These are phyloP conservation scores for Diutina rugosa DNA, from an alignment of 1,139 yeast genomes.

Conservation along the genomic window DNA sequence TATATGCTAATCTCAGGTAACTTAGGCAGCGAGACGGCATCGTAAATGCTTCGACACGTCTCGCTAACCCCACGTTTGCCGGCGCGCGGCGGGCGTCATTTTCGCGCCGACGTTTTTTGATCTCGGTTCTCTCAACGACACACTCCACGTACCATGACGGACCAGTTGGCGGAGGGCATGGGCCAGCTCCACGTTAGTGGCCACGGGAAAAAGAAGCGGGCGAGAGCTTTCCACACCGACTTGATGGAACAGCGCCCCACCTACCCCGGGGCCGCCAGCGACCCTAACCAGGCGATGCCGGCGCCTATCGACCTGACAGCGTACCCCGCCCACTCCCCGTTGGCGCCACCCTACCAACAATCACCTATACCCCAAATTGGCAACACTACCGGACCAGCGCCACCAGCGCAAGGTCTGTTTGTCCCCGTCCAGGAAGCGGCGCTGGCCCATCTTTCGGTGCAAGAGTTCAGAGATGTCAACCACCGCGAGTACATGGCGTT, in stretches of 20 bases:
- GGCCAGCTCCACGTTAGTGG: background rate
- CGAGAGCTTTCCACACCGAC: constrained; percentile 1
- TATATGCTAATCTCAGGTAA: background rate
- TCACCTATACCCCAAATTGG: background rate
- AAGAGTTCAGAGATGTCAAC: background rate
- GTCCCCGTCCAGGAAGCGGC: constrained; percentile 1
- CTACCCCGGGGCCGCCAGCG: background rate
- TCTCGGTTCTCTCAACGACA: background rate
- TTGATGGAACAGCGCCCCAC: constrained; percentile 1
- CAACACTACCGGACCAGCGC: background rate
- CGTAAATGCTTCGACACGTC: background rate
- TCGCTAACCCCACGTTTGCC: background rate
- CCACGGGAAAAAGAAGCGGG: background rate
- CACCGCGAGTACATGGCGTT: background rate
- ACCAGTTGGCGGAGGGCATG: background rate
- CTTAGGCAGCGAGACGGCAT: too few species aligned
- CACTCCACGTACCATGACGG: background rate
- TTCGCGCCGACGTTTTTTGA: background rate
- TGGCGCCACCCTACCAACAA: background rate
- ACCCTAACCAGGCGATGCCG: background rate
- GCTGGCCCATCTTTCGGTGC: background rate
- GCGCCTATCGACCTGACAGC: background rate
- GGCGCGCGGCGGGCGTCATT: background rate
- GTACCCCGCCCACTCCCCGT: background rate
- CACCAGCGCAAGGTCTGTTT: background rate